Evolutionary conservation across 805 yeast genomes (phyloP).

Genomic region (Pichia paraexigua): DNA sequence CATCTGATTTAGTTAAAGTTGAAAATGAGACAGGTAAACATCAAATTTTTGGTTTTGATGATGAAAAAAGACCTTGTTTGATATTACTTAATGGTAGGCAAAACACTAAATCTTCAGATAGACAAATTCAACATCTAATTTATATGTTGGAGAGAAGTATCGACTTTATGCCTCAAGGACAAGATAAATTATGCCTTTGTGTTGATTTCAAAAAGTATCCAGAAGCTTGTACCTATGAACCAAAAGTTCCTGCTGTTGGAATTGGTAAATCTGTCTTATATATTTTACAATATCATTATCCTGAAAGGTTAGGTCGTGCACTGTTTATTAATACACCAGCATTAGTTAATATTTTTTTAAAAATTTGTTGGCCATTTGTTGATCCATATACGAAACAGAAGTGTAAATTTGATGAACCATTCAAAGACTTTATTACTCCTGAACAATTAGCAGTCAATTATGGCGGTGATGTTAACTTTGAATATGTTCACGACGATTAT

Average conservation of each 20-base stretch:
- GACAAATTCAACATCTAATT: conserved; percentile 91
- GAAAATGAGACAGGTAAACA: conserved; percentile 94
- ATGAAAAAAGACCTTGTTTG: conserved; percentile 85
- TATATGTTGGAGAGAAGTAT: conserved; percentile 89
- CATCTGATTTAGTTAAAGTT: conserved; percentile 41
- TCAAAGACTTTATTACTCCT: conserved; percentile 68
- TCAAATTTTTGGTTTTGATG: conserved; percentile 82
- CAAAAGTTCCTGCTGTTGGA: conserved; percentile 65
- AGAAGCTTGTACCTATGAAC: conserved; percentile 28
- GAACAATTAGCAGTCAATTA: conserved; percentile 75
- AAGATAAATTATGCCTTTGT: conserved; percentile 82
- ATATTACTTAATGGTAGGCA: conserved; percentile 92
- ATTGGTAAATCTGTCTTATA: conserved; percentile 85
- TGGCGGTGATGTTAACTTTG: conserved; percentile 82
- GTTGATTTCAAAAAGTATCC: conserved; percentile 89
- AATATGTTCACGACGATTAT: conserved; percentile 69
- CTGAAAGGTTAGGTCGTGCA: conserved; percentile 92
- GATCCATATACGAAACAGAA: conserved; percentile 94
- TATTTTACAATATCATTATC: conserved; percentile 93
- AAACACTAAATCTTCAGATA: conserved; percentile 82
- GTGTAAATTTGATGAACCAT: conserved; percentile 86
- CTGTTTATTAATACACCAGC: conserved; percentile 90
- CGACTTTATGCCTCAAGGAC: conserved; percentile 93
- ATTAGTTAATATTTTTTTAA: conserved; percentile 87
- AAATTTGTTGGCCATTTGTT: conserved; percentile 90